Conservation (phyloP, 2,329 filamentous ascomycete species). For the Venturia carpophila region DNA sequence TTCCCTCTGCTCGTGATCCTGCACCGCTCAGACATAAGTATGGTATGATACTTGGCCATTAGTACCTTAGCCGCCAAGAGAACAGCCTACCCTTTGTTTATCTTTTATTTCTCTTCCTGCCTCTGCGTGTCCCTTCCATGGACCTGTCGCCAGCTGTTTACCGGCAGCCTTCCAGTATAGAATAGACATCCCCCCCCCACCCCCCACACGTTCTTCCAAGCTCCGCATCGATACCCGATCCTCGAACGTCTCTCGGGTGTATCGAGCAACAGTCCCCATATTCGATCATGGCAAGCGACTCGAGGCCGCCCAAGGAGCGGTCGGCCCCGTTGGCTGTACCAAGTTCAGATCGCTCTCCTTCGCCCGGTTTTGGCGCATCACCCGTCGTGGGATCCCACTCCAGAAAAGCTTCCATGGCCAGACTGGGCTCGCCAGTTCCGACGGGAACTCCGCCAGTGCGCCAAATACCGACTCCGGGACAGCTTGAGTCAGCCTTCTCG, state of each 20-base stretch:
- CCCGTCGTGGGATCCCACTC: constrained; percentile 17
- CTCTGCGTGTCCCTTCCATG: not conserved
- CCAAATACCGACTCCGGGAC: constrained; percentile 44
- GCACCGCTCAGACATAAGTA: too few relatives aligned
- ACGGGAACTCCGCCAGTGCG: constrained; percentile 42
- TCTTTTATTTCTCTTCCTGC: not conserved
- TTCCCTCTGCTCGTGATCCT: too few relatives aligned
- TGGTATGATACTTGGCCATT: too few relatives aligned
- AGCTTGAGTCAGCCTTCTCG: constrained; percentile 33
- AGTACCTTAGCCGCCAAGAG: too few relatives aligned
- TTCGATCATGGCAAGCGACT: constrained; percentile 10
- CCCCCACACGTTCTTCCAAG: not conserved
- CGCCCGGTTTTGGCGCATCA: not conserved
- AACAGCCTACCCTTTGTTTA: too few relatives aligned
- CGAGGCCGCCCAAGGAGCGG: not conserved
- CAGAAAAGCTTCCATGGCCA: constrained; percentile 18
- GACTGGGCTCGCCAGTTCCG: constrained; percentile 19
- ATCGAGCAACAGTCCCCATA: not conserved
- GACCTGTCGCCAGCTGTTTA: not conserved
- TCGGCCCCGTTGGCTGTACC: constrained; percentile 11
- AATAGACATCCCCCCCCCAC: not conserved
- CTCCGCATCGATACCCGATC: not conserved
- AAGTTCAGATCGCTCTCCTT: not conserved
- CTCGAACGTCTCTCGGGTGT: not conserved
- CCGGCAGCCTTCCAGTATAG: not conserved